Base-by-base conservation (phyloP, 139 green algal species). In the Chlorella vulgaris region DNA sequence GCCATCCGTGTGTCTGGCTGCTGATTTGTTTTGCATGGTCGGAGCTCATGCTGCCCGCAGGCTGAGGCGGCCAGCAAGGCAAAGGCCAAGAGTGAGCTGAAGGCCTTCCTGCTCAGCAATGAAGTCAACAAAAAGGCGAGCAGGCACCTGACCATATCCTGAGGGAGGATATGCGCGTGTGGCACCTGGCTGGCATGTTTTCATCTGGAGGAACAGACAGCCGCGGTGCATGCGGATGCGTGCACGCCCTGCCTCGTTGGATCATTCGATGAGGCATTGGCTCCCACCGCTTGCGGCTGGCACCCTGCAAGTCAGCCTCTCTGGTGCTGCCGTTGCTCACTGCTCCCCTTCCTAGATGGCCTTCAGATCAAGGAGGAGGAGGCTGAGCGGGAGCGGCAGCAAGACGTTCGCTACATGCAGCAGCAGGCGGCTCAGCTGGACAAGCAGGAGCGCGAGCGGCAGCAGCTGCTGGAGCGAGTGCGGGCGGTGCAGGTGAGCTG, bases 41-140 rank as follows among this genome's bases (percentile, higher is more conserved):
- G n/a, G n/a, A n/a, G n/a, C n/a, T 28, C 63, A 26, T 70, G 15
- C 63, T 70, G 1, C 21, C 67, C 28, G 36, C 74, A 86, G 81
- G 81, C 69, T 18, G 81, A 86, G 75, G 53, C 62, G 5, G 51
- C 39, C 0, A 40, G 51, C 38, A 76, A 79, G 42, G 29, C n/a
- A 8, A 86, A 83, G 65, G 81, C 81, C 31, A 83, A 86, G 67
- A 53, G 50, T 31, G 75, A 83, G 53, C 81, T 86, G 31, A 83
- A 83, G 55, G 66, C 74, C 13, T 86, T 86, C 67, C 67, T 86
- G 81, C 63, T 78, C 36, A 66, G 39, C 65, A 86, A 86, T 28
- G 81, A 86, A 51, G 55, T 69, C 39, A 82, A 86, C 67, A 40
- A 73, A 38, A 82, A 82, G 74, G 60, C 61, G 55, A 68, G 39